These are phyloP conservation scores for Lachancea sp. DNA, from an alignment of 805 yeast species.

Conservation along the genomic window DNA sequence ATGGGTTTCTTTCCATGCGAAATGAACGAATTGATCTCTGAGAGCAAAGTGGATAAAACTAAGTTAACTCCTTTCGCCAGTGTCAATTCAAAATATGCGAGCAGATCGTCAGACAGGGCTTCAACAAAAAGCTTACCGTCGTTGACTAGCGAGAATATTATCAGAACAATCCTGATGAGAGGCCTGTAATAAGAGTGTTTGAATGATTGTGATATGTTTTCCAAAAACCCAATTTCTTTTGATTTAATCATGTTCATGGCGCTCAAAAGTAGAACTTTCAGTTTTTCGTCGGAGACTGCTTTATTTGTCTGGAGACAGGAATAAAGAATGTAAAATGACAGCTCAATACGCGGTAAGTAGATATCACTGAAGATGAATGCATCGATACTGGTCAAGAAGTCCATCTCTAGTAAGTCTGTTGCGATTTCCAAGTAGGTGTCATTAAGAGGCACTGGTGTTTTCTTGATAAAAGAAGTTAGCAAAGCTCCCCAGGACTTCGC, in stretches of 20 bases:
- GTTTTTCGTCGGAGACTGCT: slow-evolving; percentile 24
- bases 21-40: slow-evolving; percentile 40
- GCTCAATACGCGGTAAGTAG: slow-evolving; percentile 57
- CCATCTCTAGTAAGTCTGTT: slow-evolving; percentile 44
- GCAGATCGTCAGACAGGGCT: slow-evolving; percentile 45
- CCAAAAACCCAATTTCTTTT: slow-evolving; percentile 42
- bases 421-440: slow-evolving; percentile 37
- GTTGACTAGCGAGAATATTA: slow-evolving; percentile 41
- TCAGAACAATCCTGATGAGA: slow-evolving; percentile 50
- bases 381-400: slow-evolving; percentile 46
- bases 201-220: slow-evolving; percentile 35
- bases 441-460: slow-evolving; percentile 29
- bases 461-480: slow-evolving; percentile 56
- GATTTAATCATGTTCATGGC: slow-evolving; percentile 39
- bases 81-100: slow-evolving; percentile 54
- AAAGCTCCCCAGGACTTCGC: slow-evolving; percentile 77
- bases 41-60: slow-evolving; percentile 52
- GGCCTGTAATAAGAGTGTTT: slow-evolving; percentile 48
- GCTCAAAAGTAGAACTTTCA: slow-evolving; percentile 19
- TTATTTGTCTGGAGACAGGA: slow-evolving; percentile 22
- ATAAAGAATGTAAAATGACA: slow-evolving; percentile 47
- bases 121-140: slow-evolving; percentile 39
- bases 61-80: slow-evolving; percentile 61
- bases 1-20: slow-evolving; percentile 32
- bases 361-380: slow-evolving; percentile 43